Evolutionary conservation across 2,329 filamentous ascomycete species (phyloP), one percentile per base, ranked within the genome.

Genomic region (Elsinoe batatas): DNA sequence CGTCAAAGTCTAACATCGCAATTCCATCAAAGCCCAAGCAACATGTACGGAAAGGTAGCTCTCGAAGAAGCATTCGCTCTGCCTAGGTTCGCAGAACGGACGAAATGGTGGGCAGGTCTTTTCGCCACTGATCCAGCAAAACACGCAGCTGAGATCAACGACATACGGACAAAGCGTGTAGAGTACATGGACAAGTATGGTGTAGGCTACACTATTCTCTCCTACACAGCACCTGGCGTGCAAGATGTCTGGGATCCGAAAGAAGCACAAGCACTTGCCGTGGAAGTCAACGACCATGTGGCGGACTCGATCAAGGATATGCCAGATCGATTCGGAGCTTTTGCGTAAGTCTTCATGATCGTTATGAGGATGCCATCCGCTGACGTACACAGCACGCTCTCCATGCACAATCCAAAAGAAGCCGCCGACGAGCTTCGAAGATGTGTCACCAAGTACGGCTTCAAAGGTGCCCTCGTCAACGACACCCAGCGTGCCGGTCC

Each of bases 61-160:
- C 71, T 84, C 18, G 81, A 84, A 65, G 81, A 84, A 68, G 79
- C 80, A 12, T 83, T 82, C 59, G 77, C 76, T 58, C 72, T 83
- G 5, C 79, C 82, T 43, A 75, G 79, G 33, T 74, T 82, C 59
- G 72, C 76, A 44, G 78, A 83, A 59, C 78, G 77, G 66, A 80
- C 78, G 4, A 70, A 72, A 61, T 82, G 80, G 79, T 83, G 80
- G 80, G 82, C 81, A 1, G 68, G 71, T 3, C 67, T 84, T 18
- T 84, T 83, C 63, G 75, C 79, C 12, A 71, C 76, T n/a, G 76
- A 83, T 60, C 72, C 78, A 1, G 78, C 80, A 10, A 79, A 77
- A 65, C 80, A 84, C 75, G 55, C 70, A 67, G 22, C 79, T 3
- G 47, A 84, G 66, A 84, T 79, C 60, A 73, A 69, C 50, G 74